Conservation (phyloP, 805 yeast genomes). For the Kodamaea lidongshanica region DNA sequence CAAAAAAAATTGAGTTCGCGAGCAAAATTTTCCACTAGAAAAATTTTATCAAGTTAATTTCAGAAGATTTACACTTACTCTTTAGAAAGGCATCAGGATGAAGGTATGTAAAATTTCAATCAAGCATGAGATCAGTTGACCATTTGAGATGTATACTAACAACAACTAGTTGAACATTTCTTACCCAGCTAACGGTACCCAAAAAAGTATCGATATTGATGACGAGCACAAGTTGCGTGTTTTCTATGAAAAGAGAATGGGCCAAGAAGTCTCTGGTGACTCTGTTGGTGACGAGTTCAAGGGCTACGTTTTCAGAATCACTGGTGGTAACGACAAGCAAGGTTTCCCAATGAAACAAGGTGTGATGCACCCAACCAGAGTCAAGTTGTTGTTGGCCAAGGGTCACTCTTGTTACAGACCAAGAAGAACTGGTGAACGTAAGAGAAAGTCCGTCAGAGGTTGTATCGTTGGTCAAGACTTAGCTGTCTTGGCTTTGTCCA, state of each 20-base stretch:
- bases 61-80: constrained; percentile 20
- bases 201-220: constrained; percentile 94
- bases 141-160: constrained; percentile 7
- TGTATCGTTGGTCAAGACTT: constrained; percentile 97
- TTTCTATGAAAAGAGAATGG: constrained; percentile 99
- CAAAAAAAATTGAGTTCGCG: constrained; percentile 5
- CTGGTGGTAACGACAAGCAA: constrained; percentile 99
- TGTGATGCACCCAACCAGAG: constrained; percentile 99
- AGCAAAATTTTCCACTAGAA: constrained; percentile 5
- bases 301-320: constrained; percentile 97
- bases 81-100: constrained; percentile 29
- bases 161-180: constrained; percentile 84
- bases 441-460: constrained; percentile 99
- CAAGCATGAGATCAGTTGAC: not conserved
- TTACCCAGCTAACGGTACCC: constrained; percentile 99
- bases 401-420: constrained; percentile 99
- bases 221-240: constrained; percentile 98
- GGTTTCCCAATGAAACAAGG: constrained; percentile 99
- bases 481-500: constrained; percentile 87
- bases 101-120: constrained; percentile 31
- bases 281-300: constrained; percentile 97
- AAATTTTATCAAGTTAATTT: constrained; percentile 6
- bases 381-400: constrained; percentile 86
- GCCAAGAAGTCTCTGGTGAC: constrained; percentile 99
- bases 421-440: constrained; percentile 99